phyloP scores from a whole-genome alignment of 1,139 yeast species.

The Citeromyces hawaiiensis region DNA sequence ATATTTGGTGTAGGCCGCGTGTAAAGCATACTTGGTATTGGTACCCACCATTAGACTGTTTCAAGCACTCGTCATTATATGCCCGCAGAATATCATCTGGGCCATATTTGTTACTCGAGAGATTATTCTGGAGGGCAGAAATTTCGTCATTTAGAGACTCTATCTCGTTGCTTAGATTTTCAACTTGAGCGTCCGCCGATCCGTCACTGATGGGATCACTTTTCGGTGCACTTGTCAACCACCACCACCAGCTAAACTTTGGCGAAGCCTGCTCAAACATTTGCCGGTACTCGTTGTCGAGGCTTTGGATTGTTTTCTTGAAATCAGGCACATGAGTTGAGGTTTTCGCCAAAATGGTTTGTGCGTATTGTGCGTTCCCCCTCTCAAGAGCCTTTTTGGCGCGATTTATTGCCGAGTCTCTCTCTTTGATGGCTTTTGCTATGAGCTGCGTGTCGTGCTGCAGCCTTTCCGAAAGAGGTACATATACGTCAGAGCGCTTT shows the following conservation, averaged over 20 bases:
- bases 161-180: slow-evolving; percentile 7
- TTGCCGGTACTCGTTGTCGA: neutral
- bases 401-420: neutral
- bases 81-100: slow-evolving; percentile 54
- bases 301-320: neutral
- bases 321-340: neutral
- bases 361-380: neutral
- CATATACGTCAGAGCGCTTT: neutral
- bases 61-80: slow-evolving; percentile 33
- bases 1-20: slow-evolving; percentile 42
- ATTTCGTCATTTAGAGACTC: slow-evolving; percentile 13
- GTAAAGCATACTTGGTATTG: slow-evolving; percentile 50
- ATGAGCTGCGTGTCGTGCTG: neutral
- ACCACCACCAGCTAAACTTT: too few species aligned
- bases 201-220: neutral
- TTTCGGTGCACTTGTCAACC: neutral
- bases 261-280: neutral
- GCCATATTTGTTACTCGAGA: slow-evolving; percentile 29
- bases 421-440: neutral
- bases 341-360: neutral
- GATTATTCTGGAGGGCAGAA: slow-evolving; percentile 4
- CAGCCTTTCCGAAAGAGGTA: neutral
- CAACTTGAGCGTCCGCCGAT: slow-evolving; percentile 2
- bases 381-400: neutral
- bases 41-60: slow-evolving; percentile 50